Conservation (phyloP, 31 red algal genomes). For the Asparagopsis taxiformis region DNA sequence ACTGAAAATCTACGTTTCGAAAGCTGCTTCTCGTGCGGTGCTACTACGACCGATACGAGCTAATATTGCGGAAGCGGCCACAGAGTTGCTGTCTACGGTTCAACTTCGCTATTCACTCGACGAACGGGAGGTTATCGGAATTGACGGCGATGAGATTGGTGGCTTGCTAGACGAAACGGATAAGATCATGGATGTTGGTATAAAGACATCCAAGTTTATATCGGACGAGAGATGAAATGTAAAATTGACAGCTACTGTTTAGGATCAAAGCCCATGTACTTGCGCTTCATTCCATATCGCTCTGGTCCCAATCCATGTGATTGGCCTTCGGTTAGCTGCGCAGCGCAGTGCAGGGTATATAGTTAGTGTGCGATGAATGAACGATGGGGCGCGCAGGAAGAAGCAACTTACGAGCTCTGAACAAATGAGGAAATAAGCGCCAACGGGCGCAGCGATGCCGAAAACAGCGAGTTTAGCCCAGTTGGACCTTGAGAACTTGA, state of each 20-base stretch:
- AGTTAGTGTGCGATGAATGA: background rate
- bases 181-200: conserved; percentile 31
- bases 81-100: conserved; percentile 72
- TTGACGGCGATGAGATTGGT: conserved; percentile 60
- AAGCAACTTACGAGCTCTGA: conserved; percentile 43
- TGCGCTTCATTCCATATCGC: conserved; percentile 10
- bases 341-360: background rate
- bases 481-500: conserved; percentile 55
- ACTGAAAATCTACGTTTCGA: conserved; percentile 71
- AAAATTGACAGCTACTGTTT: background rate
- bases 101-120: conserved; percentile 84
- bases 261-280: conserved; percentile 19
- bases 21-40: conserved; percentile 46
- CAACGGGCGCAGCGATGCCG: conserved; percentile 61
- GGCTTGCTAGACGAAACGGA: conserved; percentile 59
- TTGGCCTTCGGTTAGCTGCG: conserved; percentile 18
- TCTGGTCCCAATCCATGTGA: conserved; percentile 17
- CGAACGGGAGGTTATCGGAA: conserved; percentile 74
- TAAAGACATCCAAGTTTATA: conserved; percentile 4
- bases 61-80: conserved; percentile 63
- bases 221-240: too few relatives aligned
- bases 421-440: conserved; percentile 35
- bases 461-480: conserved; percentile 58
- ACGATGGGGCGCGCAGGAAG: background rate
- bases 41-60: conserved; percentile 65